phyloP scores from a whole-genome alignment of 805 yeast genomes.

The Millerozyma acaciae region DNA sequence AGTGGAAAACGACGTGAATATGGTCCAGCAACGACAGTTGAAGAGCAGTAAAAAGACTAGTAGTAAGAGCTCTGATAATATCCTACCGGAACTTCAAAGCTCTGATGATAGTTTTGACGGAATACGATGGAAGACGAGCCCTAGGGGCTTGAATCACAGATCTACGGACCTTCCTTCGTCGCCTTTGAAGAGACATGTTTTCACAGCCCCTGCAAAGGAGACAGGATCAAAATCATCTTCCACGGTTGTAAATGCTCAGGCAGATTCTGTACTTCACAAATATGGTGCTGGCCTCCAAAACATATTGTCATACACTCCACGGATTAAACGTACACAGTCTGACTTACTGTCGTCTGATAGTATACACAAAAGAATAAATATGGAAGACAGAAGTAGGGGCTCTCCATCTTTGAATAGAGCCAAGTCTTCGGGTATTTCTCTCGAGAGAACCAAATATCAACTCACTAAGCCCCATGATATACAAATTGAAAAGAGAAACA shows the following conservation, averaged over 20 bases:
- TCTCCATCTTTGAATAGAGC: slow-evolving; percentile 37
- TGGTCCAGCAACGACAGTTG: no score
- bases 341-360: slow-evolving; percentile 20
- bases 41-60: no score
- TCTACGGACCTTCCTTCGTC: slow-evolving; percentile 33
- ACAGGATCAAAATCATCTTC: slow-evolving; percentile 8
- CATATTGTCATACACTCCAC: slow-evolving; percentile 30
- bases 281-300: slow-evolving; percentile 38
- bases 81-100: slow-evolving; percentile 25
- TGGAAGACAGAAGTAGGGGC: slow-evolving; percentile 11
- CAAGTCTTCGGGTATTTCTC: slow-evolving; percentile 34
- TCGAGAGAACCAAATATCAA: no score
- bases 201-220: slow-evolving; percentile 7
- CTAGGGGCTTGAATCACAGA: slow-evolving; percentile 15
- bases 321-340: slow-evolving; percentile 29
- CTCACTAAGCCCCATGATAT: no score
- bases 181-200: slow-evolving; percentile 31
- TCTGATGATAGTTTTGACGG: slow-evolving; percentile 45
- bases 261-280: slow-evolving; percentile 36
- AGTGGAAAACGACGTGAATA: no score
- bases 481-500: no score
- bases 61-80: no score
- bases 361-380: slow-evolving; percentile 9
- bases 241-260: slow-evolving; percentile 27
- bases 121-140: slow-evolving; percentile 42